A percentile compares a stretch with the other conserved stretches of the same genome.
Evolutionary conservation across 768 basidiomycete species (phyloP).

Genomic region (Mycena rebaudengoi): DNA sequence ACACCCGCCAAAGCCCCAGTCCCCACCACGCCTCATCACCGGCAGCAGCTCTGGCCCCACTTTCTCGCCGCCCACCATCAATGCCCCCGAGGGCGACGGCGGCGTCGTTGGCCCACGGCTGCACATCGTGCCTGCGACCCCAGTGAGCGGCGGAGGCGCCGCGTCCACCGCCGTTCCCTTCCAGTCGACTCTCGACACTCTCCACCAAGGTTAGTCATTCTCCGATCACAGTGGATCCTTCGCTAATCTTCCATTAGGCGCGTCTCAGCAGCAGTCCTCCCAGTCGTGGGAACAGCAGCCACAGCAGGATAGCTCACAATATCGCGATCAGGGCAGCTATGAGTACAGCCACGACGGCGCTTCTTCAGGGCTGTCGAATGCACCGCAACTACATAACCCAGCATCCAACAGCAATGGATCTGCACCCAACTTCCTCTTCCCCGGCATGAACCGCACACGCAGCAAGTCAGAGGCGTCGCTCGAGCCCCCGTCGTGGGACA

Average conservation of each 20-base stretch:
- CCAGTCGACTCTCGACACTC: conserved; percentile 56
- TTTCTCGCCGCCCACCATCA: conserved; percentile 47
- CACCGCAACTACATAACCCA: conserved; percentile 21
- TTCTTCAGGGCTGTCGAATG: conserved; percentile 19
- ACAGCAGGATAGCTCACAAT: conserved; percentile 20
- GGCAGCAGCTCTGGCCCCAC: not conserved
- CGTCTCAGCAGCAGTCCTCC: not conserved
- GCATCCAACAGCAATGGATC: not conserved
- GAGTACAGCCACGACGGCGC: not conserved
- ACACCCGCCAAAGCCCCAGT: conserved; percentile 60
- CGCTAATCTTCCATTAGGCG: not conserved
- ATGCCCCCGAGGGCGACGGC: conserved; percentile 61
- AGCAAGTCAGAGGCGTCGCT: conserved; percentile 70
- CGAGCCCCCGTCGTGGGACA: conserved; percentile 64
- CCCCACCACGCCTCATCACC: conserved; percentile 59
- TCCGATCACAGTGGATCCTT: not conserved
- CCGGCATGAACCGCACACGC: conserved; percentile 52
- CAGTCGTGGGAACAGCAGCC: conserved; percentile 5
- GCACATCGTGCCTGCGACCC: conserved; percentile 86
- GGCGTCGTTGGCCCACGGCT: conserved; percentile 66
- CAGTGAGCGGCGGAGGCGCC: conserved; percentile 69
- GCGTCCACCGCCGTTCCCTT: conserved; percentile 58
- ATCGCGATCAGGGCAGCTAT: conserved; percentile 9
- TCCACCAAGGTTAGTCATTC: conserved; percentile 60
- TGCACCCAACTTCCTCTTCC: conserved; percentile 40